These are phyloP conservation scores for Rhodosporidiobolus sp. DNA, from an alignment of 768 basidiomycete genomes.

Conservation along the genomic window DNA sequence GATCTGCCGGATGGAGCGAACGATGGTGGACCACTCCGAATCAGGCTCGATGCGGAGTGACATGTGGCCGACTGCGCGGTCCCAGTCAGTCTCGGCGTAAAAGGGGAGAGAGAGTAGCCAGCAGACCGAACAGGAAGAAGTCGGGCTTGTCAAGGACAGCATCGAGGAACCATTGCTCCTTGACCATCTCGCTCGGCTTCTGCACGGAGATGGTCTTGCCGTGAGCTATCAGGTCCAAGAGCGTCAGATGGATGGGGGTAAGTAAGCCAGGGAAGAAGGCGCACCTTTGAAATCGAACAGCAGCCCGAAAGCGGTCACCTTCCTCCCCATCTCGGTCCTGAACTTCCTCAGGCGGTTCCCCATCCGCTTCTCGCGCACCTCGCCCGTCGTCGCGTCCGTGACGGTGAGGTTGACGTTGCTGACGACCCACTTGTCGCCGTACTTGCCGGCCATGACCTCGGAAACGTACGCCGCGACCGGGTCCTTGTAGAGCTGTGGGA, in stretches of 20 bases:
- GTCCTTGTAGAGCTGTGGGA: conserved; percentile 34
- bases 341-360: conserved; percentile 48
- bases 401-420: conserved; percentile 84
- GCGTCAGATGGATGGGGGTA: no score
- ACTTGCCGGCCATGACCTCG: conserved; percentile 63
- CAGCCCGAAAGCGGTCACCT: conserved; percentile 75
- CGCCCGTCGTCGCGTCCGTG: conserved; percentile 49
- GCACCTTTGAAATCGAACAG: conserved; percentile 69
- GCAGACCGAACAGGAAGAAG: conserved; percentile 73
- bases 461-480: conserved; percentile 51
- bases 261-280: conserved; percentile 6
- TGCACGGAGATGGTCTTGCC: conserved; percentile 71
- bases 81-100: conserved; percentile 28
- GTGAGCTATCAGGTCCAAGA: conserved; percentile 56
- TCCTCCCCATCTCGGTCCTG: conserved; percentile 57
- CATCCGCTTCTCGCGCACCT: conserved; percentile 47
- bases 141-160: conserved; percentile 78
- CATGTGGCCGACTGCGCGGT: conserved; percentile 60
- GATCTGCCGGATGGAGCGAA: conserved; percentile 66
- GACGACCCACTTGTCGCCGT: conserved; percentile 71
- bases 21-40: conserved; percentile 64
- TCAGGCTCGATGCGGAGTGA: conserved; percentile 61
- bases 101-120: conserved; percentile 47
- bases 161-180: conserved; percentile 74
- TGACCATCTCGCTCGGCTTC: conserved; percentile 67